Evolutionary conservation across 495 filamentous ascomycete species (phyloP), one percentile per base, ranked within the genome.

Genomic region (Pseudotulostoma volvatum): DNA sequence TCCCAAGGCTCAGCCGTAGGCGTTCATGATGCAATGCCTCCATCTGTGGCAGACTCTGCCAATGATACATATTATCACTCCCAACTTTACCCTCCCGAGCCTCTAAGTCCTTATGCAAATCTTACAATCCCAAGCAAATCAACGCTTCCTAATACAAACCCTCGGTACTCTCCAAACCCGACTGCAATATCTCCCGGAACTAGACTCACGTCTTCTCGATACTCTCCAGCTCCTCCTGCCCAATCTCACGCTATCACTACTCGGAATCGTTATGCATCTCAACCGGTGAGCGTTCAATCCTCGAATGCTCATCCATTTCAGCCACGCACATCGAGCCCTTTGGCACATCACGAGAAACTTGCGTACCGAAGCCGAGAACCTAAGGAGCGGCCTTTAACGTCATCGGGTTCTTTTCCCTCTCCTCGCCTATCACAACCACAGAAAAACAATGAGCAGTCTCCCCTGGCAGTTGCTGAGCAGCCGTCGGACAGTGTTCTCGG

Each of bases 311-410:
- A 84, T 47, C 68, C 79, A 9, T 84, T 85, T 55, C 82, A 82
- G 40, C 84, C 84, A 7, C 74, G 84, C 38, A 90, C 83, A 14
- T 90, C 81, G 14, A 93, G 84, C 50, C 85, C 83, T 8, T 63
- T 92, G 19, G 86, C 82, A 14, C 75, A 86, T 37, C 61, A 66
- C 38, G 62, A 66, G 37, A 64, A 63, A 37, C 45, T 47, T 18
- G 60, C 56, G 2, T 61, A 64, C 23, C 60, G 60, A 33, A 50
- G 55, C 2, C 50, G 53, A 25, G 50, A 52, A 11, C 38, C 45
- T 14, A 38, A 52, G 2, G 50, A 47, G 31, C 46, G 44, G 3
- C 44, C 59, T 11, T 53, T 54, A 13, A 35, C 55, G n/a, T 46
- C 56, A 18, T 53, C 49, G 5, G 43, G 52, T 16, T 46, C 52